Base-by-base conservation (phyloP, 1,139 yeast species). In the Yamadazyma blattariae region DNA sequence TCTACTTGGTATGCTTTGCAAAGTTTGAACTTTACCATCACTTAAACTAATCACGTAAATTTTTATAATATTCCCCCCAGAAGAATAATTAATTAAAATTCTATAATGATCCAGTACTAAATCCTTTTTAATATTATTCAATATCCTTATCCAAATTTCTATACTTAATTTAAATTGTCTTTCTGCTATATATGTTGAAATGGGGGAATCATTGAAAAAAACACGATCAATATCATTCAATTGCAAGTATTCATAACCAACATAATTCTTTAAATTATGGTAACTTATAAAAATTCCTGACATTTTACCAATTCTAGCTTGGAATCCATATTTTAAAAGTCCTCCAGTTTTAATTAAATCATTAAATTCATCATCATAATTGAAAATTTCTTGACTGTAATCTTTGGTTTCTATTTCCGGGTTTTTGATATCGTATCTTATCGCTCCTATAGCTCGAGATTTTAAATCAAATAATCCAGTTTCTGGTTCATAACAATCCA, bases 301-400 rank as follows among this genome's bases (percentile, higher is more conserved):
- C 98, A 92, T 92, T 49, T 85, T 81, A 2, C 98, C 98, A 32
- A 92, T 85, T 42, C 97, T 71, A 0, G 97, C 97, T 56, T 92
- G 98, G 45, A 90, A 69, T 10, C 87, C 74, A 53, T 90, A 92
- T 57, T 92, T 92, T 48, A 92, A 64, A 60, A 92, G 60, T 0
- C 94, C 83, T 1, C 73, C 74, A 2, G 92, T 77, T 39, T 86
- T 65, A 11, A 84, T 75, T 47, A 92, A 70, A 52, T 92, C 98
- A 42, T 64, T 70, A 54, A 74, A 72, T 51, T 92, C 98, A 46
- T 81, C 83, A 2, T 12, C n/a, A 26, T 42, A 36, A 11, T 28
- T 23, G 13, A 47, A 37, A 5, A 7, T 7, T 5, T 31, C 18
- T 11, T 20, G 19, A 2, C 39, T 14, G 53, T 92, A 92, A 0